Base-by-base conservation (phyloP, 371 early-diverging fungal genomes). In the Rhizopus delemar region DNA sequence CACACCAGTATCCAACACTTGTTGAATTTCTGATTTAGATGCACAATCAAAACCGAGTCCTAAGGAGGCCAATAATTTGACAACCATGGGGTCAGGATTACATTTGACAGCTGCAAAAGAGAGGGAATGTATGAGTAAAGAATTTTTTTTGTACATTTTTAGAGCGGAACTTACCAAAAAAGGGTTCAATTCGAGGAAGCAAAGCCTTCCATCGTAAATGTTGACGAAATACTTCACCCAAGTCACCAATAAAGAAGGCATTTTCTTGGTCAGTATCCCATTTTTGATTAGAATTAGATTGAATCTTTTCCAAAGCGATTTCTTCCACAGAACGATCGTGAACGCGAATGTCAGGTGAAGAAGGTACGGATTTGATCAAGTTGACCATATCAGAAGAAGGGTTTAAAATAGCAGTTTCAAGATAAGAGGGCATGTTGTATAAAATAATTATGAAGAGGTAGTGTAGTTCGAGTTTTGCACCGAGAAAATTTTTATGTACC, bases 41-140 rank as follows among this genome's bases (percentile, higher is more conserved):
- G 89, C 93, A 74, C 91, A 97, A 78, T 98, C 99, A 69, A 98
- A 97, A 13, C 95, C 95, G 38, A 86, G 83, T 28, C 96, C 96
- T 46, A 94, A 73, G 13, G 81, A 77, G 36, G 89, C 92, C 53
- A 98, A 77, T n/a, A 93, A 84, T 68, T 86, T 85, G 59, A 96
- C 69, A 28, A 98, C 87, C 68, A 84, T 81, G 12, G 87, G 87
- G 71, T 97, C 97, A 34, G 97, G 96, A 75, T 94, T 94, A 69
- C 95, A 96, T 78, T 98, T 98, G 68, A 97, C 91, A 50, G 96
- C 96, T 90, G 68, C n/a, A 8, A 59, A 41, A 36, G 15, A 46
- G 36, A 51, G 50, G 59, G 48, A 57, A 58, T 33, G 15, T 29
- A 67, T 49, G 32, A 51, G 41, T 33, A 33, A 28, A n/a, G 8